phyloP scores from a whole-genome alignment of 2,329 filamentous ascomycete species.

The Ceratocystis cacaofunesta region DNA sequence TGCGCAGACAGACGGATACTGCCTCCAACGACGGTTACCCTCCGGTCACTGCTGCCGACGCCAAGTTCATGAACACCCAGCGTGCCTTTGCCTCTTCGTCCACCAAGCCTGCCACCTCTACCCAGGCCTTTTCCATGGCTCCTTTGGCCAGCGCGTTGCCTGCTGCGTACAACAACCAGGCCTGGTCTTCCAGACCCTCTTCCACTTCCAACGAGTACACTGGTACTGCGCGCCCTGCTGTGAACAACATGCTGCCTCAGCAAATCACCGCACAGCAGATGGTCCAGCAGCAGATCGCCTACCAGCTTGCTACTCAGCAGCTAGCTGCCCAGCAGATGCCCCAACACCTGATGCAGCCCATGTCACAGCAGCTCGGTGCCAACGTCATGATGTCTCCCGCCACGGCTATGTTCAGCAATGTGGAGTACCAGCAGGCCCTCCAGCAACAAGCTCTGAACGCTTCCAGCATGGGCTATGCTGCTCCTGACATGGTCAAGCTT shows the following conservation, averaged over 20 bases:
- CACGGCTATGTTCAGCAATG: neutral
- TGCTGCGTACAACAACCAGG: neutral
- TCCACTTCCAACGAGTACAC: neutral
- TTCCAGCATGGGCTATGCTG: neutral
- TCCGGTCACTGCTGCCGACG: neutral
- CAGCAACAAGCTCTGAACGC: neutral
- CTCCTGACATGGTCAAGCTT: neutral
- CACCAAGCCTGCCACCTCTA: neutral
- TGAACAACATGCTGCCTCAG: neutral
- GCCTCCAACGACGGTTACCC: conserved; percentile 4
- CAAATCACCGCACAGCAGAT: neutral
- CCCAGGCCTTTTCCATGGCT: conserved; percentile 3
- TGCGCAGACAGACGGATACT: conserved; percentile 3
- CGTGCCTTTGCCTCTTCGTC: neutral
- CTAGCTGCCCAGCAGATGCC: neutral
- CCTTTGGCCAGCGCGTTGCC: conserved; percentile 3
- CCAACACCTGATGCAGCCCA: neutral
- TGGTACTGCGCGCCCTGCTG: neutral
- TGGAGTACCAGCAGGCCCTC: neutral
- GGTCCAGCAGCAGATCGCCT: neutral
- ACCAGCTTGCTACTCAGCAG: conserved; percentile 2
- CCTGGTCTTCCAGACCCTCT: neutral
- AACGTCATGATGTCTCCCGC: neutral
- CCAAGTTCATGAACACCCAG: neutral
- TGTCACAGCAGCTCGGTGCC: neutral